A percentile compares a stretch with the other conserved stretches of the same genome.
Conservation (phyloP, 306 rosid genomes). For the Erythrophleum fordii region DNA sequence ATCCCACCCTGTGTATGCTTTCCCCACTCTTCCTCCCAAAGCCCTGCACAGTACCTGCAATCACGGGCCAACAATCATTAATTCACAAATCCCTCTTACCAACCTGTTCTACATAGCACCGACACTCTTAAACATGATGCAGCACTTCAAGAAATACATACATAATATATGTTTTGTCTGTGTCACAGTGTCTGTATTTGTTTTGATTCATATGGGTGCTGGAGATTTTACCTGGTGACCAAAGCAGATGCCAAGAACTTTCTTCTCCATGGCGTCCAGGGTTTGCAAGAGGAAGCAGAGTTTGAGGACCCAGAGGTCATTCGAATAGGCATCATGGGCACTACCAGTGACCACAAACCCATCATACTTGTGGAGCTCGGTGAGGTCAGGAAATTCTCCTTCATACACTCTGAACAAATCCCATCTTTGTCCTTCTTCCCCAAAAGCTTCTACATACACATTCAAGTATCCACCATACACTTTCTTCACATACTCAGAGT, state of each 20-base stretch:
- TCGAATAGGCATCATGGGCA: conserved; percentile 60
- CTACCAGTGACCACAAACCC: conserved; percentile 74
- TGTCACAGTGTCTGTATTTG: too few species aligned
- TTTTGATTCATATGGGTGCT: neutral
- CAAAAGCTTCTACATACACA: conserved; percentile 61
- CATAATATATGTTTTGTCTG: neutral
- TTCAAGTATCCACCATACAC: conserved; percentile 66
- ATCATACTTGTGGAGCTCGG: conserved; percentile 54
- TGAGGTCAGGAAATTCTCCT: conserved; percentile 57
- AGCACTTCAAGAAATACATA: neutral
- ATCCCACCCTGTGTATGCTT: conserved; percentile 68
- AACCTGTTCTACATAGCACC: too few species aligned
- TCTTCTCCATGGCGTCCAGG: conserved; percentile 66
- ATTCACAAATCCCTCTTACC: neutral
- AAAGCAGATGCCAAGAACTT: conserved; percentile 76
- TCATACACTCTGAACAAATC: conserved; percentile 66
- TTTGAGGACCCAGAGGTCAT: conserved; percentile 63
- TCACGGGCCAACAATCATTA: neutral
- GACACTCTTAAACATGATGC: too few species aligned
- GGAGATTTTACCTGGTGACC: conserved; percentile 67
- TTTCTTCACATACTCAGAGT: conserved; percentile 64
- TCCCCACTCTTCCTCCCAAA: conserved; percentile 73
- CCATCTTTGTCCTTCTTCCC: conserved; percentile 70
- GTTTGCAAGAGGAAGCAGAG: conserved; percentile 64
- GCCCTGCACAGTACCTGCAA: conserved; percentile 71